Base-by-base conservation (phyloP, 2,329 filamentous ascomycete species). In the Calcarisporium arbuscula region DNA sequence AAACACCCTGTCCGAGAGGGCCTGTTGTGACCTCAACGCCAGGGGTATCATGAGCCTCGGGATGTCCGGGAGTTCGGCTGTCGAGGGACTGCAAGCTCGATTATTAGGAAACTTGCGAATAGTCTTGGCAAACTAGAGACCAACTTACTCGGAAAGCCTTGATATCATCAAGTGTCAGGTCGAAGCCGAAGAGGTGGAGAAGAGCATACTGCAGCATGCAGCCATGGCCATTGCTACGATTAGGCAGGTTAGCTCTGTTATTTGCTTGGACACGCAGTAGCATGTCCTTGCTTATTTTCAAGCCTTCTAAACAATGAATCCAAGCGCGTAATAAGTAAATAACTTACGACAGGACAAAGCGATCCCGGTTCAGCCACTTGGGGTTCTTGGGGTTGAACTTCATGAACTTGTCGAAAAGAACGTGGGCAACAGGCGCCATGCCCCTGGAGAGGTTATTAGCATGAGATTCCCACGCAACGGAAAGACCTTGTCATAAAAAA, bases 141-240 rank as follows among this genome's bases (percentile, higher is more conserved):
- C 23, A 40, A 74, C 86, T 65, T 79, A 95, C 88, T 65, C 92
- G 84, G 85, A 98, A 98, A 54, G 72, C 68, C 80, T 96, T 98
- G 52, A 98, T 66, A 68, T 96, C 92, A 56, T 98, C 85, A 43
- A 98, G 72, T 56, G 77, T 77, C 51, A 98, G 54, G 45, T 69
- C 77, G 64, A 94, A 98, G 64, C 92, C 92, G 67, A 89, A 95
- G 38, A 98, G 76, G 74, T 98, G 92, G 56, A 98, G 84, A 51
- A 98, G 78, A 56, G 90, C 85, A 81, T 98, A 98, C 65, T 95
- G 92, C 42, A 98, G 86, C 89, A 98, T 95, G 79, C 92, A 98
- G 54, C 83, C 92, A 71, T 98, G 92, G 53, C 92, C 92, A 74
- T 98, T 98, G 43, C 89, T 95, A 53, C 33, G 32, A 34, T 12